phyloP scores from a whole-genome alignment of 2,329 filamentous ascomycete species.

The Hypoxylon sp. region DNA sequence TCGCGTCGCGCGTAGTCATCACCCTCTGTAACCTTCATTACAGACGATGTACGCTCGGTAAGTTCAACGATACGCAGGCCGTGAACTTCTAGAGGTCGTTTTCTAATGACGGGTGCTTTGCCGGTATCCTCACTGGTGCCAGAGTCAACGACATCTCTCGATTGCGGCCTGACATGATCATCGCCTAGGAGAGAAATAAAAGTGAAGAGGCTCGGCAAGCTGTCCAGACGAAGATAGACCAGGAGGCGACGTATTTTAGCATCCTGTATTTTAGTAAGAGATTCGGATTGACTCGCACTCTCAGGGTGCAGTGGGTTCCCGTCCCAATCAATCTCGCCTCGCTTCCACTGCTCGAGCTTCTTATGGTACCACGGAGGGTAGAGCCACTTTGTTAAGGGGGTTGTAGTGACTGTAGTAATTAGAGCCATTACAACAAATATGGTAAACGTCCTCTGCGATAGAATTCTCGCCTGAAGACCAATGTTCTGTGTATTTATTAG shows the following conservation, averaged over 20 bases:
- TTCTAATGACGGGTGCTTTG: conserved; percentile 50
- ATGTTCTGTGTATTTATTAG: conserved; percentile 67
- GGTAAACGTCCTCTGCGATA: conserved; percentile 80
- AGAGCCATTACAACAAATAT: conserved; percentile 89
- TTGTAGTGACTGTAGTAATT: conserved; percentile 80
- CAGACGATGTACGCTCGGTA: conserved; percentile 92
- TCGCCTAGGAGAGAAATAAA: conserved; percentile 85
- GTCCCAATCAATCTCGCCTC: conserved; percentile 85
- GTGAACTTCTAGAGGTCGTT: conserved; percentile 78
- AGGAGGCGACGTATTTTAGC: conserved; percentile 74
- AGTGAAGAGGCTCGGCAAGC: conserved; percentile 84
- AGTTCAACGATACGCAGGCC: conserved; percentile 89
- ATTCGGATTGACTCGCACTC: conserved; percentile 56
- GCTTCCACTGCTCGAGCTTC: conserved; percentile 75
- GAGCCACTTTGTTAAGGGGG: conserved; percentile 75
- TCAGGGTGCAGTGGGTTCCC: conserved; percentile 66
- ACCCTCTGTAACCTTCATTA: conserved; percentile 91
- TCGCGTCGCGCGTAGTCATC: conserved; percentile 81
- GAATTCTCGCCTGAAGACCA: conserved; percentile 78
- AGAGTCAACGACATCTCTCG: conserved; percentile 44
- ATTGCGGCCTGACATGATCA: conserved; percentile 51
- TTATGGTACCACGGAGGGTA: conserved; percentile 83
- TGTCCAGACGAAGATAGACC: conserved; percentile 88
- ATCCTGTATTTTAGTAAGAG: conserved; percentile 54
- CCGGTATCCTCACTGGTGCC: conserved; percentile 48